phyloP scores from a whole-genome alignment of 2,329 filamentous ascomycete genomes.

The Aspergillus unguis region DNA sequence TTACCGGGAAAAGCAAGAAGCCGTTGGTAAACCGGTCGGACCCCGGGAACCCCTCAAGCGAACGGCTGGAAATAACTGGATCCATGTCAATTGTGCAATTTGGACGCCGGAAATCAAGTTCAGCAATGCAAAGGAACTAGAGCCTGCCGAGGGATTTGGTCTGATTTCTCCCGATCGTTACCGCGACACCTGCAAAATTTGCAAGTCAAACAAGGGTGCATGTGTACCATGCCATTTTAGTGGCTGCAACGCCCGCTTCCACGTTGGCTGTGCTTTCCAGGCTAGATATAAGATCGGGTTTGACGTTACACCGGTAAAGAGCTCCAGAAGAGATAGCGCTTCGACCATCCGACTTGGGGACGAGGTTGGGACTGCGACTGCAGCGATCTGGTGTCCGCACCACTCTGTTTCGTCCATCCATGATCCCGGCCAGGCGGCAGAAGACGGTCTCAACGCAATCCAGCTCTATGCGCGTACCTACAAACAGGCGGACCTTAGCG shows the following conservation, averaged over 20 bases:
- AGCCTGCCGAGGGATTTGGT: constrained; percentile 85
- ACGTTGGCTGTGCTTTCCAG: constrained; percentile 87
- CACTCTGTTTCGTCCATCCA: constrained; percentile 76
- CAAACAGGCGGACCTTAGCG: constrained; percentile 87
- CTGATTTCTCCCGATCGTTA: constrained; percentile 71
- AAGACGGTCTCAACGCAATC: constrained; percentile 71
- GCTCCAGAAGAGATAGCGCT: constrained; percentile 75
- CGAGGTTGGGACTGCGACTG: constrained; percentile 79
- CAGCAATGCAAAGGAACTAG: constrained; percentile 74
- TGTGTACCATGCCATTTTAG: constrained; percentile 74
- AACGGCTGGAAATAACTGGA: constrained; percentile 96
- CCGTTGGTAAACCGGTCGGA: constrained; percentile 74
- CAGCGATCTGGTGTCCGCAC: constrained; percentile 86
- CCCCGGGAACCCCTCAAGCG: constrained; percentile 90
- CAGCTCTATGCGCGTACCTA: constrained; percentile 85
- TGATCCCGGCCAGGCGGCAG: constrained; percentile 71
- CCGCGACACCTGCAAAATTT: constrained; percentile 77
- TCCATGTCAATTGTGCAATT: constrained; percentile 88
- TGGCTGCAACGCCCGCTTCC: constrained; percentile 57
- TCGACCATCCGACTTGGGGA: constrained; percentile 75
- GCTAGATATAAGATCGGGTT: constrained; percentile 82
- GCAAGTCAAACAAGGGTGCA: constrained; percentile 70
- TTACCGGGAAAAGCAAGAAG: constrained; percentile 78
- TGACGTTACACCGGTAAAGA: constrained; percentile 85
- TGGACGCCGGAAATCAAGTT: constrained; percentile 94